Conservation (phyloP, 2,329 filamentous ascomycete genomes). For the Incumbomyces lentus region DNA sequence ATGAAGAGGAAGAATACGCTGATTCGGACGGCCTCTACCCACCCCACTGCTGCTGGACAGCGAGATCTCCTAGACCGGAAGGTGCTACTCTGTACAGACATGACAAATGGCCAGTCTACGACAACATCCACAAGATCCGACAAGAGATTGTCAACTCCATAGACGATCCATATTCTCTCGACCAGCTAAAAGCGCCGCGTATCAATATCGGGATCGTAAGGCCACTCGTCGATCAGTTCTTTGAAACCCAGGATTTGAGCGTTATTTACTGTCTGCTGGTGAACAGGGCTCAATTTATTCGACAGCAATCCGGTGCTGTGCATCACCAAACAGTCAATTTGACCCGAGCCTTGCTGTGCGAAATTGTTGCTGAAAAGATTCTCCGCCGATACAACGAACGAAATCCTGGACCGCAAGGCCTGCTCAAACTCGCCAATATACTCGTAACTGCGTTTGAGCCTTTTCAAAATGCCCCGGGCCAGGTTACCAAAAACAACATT, state of each 20-base stretch:
- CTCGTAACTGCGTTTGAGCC: constrained; percentile 76
- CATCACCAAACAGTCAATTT: constrained; percentile 74
- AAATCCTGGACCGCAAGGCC: constrained; percentile 57
- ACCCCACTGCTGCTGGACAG: constrained; percentile 19
- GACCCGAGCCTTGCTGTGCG: constrained; percentile 67
- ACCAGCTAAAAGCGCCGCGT: constrained; percentile 68
- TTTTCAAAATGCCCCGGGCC: constrained; percentile 67
- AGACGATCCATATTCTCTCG: constrained; percentile 58
- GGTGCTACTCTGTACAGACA: constrained; percentile 16
- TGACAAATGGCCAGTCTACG: constrained; percentile 16
- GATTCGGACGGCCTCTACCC: constrained; percentile 22
- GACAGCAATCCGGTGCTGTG: constrained; percentile 63
- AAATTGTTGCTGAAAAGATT: constrained; percentile 68
- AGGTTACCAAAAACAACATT: constrained; percentile 51
- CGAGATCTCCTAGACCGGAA: constrained; percentile 10
- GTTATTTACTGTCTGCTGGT: constrained; percentile 77
- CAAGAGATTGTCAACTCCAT: constrained; percentile 24
- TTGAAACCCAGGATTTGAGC: constrained; percentile 68
- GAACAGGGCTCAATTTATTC: constrained; percentile 68
- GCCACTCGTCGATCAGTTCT: constrained; percentile 73
- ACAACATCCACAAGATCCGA: constrained; percentile 22
- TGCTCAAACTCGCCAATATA: constrained; percentile 66
- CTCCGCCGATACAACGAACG: constrained; percentile 70
- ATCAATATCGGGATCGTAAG: constrained; percentile 74
- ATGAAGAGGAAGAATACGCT: constrained; percentile 14